phyloP scores from a whole-genome alignment of 441 rosid species.

The Populus hybrid region DNA sequence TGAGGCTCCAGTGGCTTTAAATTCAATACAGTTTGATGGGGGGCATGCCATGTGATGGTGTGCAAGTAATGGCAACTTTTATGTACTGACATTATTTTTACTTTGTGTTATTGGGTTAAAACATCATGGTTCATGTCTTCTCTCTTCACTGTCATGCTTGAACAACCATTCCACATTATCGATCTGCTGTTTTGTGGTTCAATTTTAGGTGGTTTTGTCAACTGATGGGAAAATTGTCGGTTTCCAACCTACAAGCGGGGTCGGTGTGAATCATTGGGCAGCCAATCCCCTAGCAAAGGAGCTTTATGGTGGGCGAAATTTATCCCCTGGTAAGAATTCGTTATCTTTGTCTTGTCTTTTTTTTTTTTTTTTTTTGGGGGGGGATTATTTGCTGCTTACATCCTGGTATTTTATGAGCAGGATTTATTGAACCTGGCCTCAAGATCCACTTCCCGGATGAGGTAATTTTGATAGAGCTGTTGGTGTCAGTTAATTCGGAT shows the following conservation, averaged over 20 bases:
- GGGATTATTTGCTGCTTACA: background rate
- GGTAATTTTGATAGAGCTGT: slow-evolving; percentile 52
- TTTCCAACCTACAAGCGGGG: slow-evolving; percentile 68
- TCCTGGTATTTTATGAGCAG: slow-evolving; percentile 32
- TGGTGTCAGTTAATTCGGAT: slow-evolving; percentile 57
- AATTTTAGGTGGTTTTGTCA: slow-evolving; percentile 55
- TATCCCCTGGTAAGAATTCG: slow-evolving; percentile 53
- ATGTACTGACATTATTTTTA: background rate
- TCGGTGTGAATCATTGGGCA: slow-evolving; percentile 75
- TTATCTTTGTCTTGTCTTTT: background rate
- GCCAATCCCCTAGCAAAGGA: slow-evolving; percentile 72
- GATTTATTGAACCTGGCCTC: slow-evolving; percentile 57
- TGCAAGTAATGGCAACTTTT: background rate
- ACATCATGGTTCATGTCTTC: background rate
- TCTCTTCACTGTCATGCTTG: background rate
- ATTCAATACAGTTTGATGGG: background rate
- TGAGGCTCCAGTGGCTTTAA: background rate
- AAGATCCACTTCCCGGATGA: slow-evolving; percentile 40
- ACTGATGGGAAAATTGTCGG: slow-evolving; percentile 64
- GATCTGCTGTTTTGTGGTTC: slow-evolving; percentile 18
- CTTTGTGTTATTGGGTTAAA: background rate
- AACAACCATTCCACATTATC: background rate
- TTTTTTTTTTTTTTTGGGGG: background rate
- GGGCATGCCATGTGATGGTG: background rate
- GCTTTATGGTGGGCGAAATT: slow-evolving; percentile 53